These are phyloP conservation scores for Diaporthe citriasiana DNA, from an alignment of 2,329 filamentous ascomycete species.

Conservation along the genomic window DNA sequence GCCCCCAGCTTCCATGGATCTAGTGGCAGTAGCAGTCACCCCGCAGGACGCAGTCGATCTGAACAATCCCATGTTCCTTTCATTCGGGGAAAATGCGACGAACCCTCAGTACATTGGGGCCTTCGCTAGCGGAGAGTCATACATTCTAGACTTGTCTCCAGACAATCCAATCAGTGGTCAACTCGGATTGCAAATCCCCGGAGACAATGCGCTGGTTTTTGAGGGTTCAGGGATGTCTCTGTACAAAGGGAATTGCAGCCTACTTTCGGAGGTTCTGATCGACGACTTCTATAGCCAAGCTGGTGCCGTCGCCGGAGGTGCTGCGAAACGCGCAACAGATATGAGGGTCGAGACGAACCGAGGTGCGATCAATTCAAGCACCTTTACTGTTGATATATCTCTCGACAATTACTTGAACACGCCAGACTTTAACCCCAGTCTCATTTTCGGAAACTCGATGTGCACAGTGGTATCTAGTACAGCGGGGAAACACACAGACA, in stretches of 20 bases:
- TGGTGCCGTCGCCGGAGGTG: constrained; percentile 32
- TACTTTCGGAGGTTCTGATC: constrained; percentile 43
- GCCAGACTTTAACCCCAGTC: constrained; percentile 36
- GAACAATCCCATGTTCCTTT: constrained; percentile 43
- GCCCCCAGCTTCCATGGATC: constrained; percentile 43
- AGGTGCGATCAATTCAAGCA: constrained; percentile 41
- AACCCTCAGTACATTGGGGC: constrained; percentile 46
- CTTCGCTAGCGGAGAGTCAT: constrained; percentile 42
- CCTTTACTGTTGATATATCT: constrained; percentile 44
- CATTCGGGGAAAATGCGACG: constrained; percentile 46
- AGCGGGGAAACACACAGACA: constrained; percentile 36
- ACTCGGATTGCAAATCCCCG: constrained; percentile 42
- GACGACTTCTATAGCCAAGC: constrained; percentile 45
- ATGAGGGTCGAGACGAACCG: constrained; percentile 18
- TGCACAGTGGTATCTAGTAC: constrained; percentile 41
- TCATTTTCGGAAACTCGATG: constrained; percentile 44
- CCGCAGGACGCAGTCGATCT: constrained; percentile 38
- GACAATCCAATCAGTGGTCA: constrained; percentile 43
- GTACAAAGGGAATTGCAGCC: constrained; percentile 44
- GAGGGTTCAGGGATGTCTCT: constrained; percentile 45
- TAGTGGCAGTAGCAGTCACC: constrained; percentile 43
- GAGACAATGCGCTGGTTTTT: constrained; percentile 44
- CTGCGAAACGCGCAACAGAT: background rate
- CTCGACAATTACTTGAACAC: constrained; percentile 40
- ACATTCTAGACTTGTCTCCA: constrained; percentile 44